These are phyloP conservation scores for Psilocybe azurescens DNA, from an alignment of 768 basidiomycete species.

Conservation along the genomic window DNA sequence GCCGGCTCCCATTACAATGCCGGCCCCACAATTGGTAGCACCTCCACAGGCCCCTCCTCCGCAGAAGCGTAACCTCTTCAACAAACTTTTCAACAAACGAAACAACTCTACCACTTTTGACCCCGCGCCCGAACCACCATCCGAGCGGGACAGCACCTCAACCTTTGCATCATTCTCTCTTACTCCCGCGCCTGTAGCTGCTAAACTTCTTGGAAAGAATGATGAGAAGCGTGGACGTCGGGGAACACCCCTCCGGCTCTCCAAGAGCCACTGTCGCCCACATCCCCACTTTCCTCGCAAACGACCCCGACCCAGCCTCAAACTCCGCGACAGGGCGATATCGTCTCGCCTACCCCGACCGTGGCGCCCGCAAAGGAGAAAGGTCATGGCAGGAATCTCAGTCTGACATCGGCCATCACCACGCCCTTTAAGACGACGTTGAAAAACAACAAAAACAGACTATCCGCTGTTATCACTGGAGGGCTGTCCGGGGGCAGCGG, in stretches of 20 bases:
- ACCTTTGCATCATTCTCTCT: conserved; percentile 24
- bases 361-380: conserved; percentile 25
- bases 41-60: conserved; percentile 32
- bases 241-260: conserved; percentile 12
- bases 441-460: conserved; percentile 29
- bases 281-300: conserved; percentile 21
- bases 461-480: conserved; percentile 25
- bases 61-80: conserved; percentile 66
- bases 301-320: conserved; percentile 21
- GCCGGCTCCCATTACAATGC: conserved; percentile 13
- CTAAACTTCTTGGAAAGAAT: conserved; percentile 12
- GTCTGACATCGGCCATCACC: conserved; percentile 29
- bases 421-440: conserved; percentile 32
- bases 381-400: conserved; percentile 30
- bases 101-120: conserved; percentile 10
- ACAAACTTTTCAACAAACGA: conserved; percentile 73
- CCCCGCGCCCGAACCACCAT: not conserved
- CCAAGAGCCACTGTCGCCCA: conserved; percentile 18
- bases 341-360: conserved; percentile 23
- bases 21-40: conserved; percentile 20
- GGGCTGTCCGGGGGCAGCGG: not conserved
- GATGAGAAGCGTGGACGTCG: conserved; percentile 8
- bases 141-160: not conserved
- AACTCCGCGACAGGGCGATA: conserved; percentile 20
- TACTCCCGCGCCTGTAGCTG: conserved; percentile 22